phyloP scores from a whole-genome alignment of 768 basidiomycete species.

The Phylloporus sp. region DNA sequence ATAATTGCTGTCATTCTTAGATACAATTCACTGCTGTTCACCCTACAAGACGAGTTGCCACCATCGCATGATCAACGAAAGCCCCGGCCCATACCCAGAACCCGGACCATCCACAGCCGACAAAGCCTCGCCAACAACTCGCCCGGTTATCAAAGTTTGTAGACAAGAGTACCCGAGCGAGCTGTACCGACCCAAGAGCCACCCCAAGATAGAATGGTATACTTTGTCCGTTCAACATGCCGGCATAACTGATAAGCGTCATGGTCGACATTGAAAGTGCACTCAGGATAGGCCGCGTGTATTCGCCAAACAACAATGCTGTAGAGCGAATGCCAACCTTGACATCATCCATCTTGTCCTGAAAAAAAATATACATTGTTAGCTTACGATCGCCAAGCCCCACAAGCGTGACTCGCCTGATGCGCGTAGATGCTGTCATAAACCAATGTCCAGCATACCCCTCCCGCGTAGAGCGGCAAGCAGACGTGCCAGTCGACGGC shows the following conservation, averaged over 20 bases:
- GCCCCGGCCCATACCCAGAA: conserved; percentile 86
- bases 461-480: conserved; percentile 85
- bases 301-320: conserved; percentile 82
- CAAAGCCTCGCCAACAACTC: conserved; percentile 91
- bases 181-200: conserved; percentile 67
- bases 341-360: conserved; percentile 94
- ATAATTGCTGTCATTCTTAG: not conserved
- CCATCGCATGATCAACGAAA: conserved; percentile 56
- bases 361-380: not conserved
- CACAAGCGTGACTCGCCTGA: conserved; percentile 53
- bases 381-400: not conserved
- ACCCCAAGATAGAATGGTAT: conserved; percentile 78
- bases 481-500: conserved; percentile 77
- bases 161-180: conserved; percentile 66
- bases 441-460: conserved; percentile 89
- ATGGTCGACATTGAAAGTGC: conserved; percentile 72
- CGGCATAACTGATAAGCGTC: conserved; percentile 72
- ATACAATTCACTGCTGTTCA: not conserved
- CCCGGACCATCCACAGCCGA: conserved; percentile 83
- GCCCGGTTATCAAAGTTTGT: conserved; percentile 73
- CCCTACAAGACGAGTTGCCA: conserved; percentile 12
- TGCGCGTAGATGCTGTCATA: conserved; percentile 99
- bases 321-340: conserved; percentile 89
- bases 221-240: conserved; percentile 74
- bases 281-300: conserved; percentile 70